These are phyloP conservation scores for Sugiyamaella paludigena DNA, from an alignment of 1,139 yeast genomes.

Conservation along the genomic window DNA sequence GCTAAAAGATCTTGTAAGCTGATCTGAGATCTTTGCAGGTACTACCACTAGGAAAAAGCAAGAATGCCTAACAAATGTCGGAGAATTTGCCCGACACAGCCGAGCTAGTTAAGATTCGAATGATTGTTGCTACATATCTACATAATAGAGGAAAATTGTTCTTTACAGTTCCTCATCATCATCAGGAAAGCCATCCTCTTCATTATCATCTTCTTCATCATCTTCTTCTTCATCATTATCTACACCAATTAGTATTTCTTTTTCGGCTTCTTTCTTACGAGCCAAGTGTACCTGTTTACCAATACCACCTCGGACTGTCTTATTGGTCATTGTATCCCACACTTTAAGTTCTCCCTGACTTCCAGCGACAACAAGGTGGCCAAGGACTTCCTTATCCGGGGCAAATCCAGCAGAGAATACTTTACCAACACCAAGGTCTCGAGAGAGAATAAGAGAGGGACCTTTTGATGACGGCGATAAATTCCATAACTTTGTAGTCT, in stretches of 20 bases:
- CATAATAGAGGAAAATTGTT: too few species aligned
- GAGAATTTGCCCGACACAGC: too few species aligned
- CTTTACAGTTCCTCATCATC: conserved; percentile 9
- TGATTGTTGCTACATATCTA: too few species aligned
- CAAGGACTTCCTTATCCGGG: conserved; percentile 83
- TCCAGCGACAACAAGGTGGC: conserved; percentile 85
- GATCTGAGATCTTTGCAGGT: too few species aligned
- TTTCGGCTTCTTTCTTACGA: conserved; percentile 43
- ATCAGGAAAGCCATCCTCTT: conserved; percentile 14
- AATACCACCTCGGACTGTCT: conserved; percentile 70
- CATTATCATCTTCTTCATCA: conserved; percentile 44
- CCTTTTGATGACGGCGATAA: conserved; percentile 40
- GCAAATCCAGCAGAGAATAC: conserved; percentile 83
- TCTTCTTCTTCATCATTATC: conserved; percentile 58
- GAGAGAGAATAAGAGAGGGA: conserved; percentile 86
- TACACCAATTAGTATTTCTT: conserved; percentile 59
- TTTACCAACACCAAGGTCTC: conserved; percentile 94
- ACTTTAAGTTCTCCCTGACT: conserved; percentile 78
- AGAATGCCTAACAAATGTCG: too few species aligned
- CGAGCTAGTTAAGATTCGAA: too few species aligned
- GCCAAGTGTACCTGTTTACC: conserved; percentile 52
- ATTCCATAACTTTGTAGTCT: conserved; percentile 84
- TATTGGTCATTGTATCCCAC: conserved; percentile 89
- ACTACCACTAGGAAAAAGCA: too few species aligned
- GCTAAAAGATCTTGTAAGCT: too few species aligned